A percentile compares a stretch with the other conserved stretches of the same genome.
phyloP scores from a whole-genome alignment of 306 rosid genomes.

The Gleditsia sinensis region DNA sequence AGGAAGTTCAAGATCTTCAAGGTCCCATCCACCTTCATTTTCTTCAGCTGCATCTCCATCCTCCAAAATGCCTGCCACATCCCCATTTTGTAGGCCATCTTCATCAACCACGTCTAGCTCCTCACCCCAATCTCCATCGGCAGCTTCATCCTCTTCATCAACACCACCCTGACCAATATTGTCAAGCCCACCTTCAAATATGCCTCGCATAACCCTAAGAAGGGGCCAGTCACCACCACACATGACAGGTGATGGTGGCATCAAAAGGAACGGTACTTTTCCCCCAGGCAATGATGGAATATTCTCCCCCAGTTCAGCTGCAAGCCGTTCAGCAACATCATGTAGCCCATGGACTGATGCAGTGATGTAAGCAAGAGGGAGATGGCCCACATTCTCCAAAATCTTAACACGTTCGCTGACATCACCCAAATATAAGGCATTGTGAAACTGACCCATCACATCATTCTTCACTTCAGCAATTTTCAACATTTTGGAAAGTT shows the following conservation, averaged over 20 bases:
- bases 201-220: slow-evolving; percentile 83
- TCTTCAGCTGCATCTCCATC: slow-evolving; percentile 73
- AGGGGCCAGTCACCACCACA: slow-evolving; percentile 93
- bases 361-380: slow-evolving; percentile 85
- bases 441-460: slow-evolving; percentile 98
- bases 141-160: slow-evolving; percentile 77
- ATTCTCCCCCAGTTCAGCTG: slow-evolving; percentile 79
- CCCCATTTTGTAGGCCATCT: slow-evolving; percentile 74
- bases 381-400: slow-evolving; percentile 87
- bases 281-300: slow-evolving; percentile 79
- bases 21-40: slow-evolving; percentile 87
- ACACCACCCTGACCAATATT: slow-evolving; percentile 48
- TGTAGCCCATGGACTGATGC: slow-evolving; percentile 83
- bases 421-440: slow-evolving; percentile 87
- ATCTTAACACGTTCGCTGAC: slow-evolving; percentile 84
- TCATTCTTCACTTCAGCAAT: slow-evolving; percentile 96
- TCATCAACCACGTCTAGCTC: slow-evolving; percentile 72
- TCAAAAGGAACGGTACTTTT: slow-evolving; percentile 76
- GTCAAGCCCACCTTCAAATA: slow-evolving; percentile 86
- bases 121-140: slow-evolving; percentile 82
- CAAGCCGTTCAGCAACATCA: slow-evolving; percentile 82
- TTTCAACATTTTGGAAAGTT: slow-evolving; percentile 94
- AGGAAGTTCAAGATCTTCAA: slow-evolving; percentile 89
- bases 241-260: slow-evolving; percentile 73
- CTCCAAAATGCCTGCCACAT: slow-evolving; percentile 56